Base-by-base conservation (phyloP, 73 alveolate genomes). In the Halteria grandinella region DNA sequence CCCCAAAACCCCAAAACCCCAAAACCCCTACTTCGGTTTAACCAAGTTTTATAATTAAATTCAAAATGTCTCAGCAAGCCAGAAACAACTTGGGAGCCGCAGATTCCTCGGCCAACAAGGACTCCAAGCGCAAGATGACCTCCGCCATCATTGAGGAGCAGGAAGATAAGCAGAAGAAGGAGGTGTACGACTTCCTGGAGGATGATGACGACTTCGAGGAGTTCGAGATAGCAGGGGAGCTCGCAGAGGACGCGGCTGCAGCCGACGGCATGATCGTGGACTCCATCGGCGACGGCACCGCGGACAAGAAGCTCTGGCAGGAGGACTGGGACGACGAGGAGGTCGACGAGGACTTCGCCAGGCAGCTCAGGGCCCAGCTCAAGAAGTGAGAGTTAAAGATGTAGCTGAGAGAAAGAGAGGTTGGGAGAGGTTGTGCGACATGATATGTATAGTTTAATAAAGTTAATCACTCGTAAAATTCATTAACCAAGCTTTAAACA, bases 301-400 rank as follows among this genome's bases (percentile, higher is more conserved):
- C 36, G 3, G 85, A 73, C 8, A 29, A 63, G 12, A 73, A 73
- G 41, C 64, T 73, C 24, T 73, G 85, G 81, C 50, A 73, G 44
- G 85, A 73, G 43, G 85, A 73, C 32, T 73, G 85, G 85, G 85
- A 73, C 41, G 85, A 73, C 57, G 85, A 73, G 69, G 85, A 73
- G 23, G 71, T 55, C 17, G 85, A 73, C 20, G 85, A 73, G 54
- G 85, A 73, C 44, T 73, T 73, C 33, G 71, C 85, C 3, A 52
- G 36, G 75, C 62, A 53, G 27, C 64, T 73, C 29, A 31, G 85
- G 47, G 59, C 69, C 14, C 47, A 53, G 44, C 24, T 53, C 21
- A 53, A n/a, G n/a, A n/a, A n/a, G n/a, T n/a, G n/a, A n/a, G n/a
- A n/a, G n/a, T n/a, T n/a, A n/a, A n/a, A n/a, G n/a, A n/a, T n/a